phyloP scores from a whole-genome alignment of 352 stramenopile genomes.

The Halophytophthora batemanensis region DNA sequence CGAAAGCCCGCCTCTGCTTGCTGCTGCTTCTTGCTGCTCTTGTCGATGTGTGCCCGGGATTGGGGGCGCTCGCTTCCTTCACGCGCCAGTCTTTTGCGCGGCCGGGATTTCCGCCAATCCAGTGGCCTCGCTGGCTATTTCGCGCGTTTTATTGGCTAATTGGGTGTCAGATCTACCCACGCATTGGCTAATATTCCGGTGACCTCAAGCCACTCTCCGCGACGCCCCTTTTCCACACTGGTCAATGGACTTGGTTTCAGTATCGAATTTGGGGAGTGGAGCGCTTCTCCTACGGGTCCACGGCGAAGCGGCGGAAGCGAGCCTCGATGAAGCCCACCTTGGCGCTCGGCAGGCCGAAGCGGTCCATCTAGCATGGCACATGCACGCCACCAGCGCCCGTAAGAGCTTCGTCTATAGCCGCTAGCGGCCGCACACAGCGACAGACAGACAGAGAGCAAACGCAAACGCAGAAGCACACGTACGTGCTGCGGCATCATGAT shows the following conservation, averaged over 20 bases:
- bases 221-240: no score
- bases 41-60: background rate
- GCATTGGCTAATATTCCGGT: no score
- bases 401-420: background rate
- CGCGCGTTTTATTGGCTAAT: no score
- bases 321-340: conserved; percentile 58
- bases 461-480: background rate
- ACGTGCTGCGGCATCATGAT: conserved; percentile 73
- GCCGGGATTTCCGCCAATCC: no score
- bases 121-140: no score
- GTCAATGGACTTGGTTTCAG: no score
- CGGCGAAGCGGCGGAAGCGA: conserved; percentile 60
- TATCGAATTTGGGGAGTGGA: no score
- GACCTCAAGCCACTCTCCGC: no score
- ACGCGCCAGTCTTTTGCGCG: conserved; percentile 12
- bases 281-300: no score
- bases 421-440: background rate
- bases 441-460: no score
- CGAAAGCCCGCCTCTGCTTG: no score
- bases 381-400: background rate
- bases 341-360: conserved; percentile 47
- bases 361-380: conserved; percentile 31
- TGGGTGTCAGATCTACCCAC: no score
- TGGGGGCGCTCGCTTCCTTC: background rate
- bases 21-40: conserved; percentile 1